Evolutionary conservation across 768 basidiomycete genomes (phyloP).

Genomic region (Cubamyces sp.): DNA sequence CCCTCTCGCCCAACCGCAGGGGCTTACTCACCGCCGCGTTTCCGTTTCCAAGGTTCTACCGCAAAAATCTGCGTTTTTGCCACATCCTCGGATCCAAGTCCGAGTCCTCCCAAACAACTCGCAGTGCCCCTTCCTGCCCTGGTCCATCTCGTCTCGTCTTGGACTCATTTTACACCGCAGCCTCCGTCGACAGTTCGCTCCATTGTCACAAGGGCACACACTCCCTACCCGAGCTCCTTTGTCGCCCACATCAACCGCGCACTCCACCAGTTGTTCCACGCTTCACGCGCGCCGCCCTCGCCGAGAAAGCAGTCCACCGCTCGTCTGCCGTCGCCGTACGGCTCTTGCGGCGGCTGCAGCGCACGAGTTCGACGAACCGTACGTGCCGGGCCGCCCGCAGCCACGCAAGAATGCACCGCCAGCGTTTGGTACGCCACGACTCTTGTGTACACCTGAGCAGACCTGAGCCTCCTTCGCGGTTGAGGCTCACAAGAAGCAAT

Average conservation of each 20-base stretch:
- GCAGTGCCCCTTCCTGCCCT: neutral
- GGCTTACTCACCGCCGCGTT: too few relatives aligned
- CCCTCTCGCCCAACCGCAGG: neutral
- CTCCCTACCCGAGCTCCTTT: too few relatives aligned
- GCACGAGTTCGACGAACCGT: neutral
- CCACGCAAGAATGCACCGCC: neutral
- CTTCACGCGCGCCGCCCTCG: neutral
- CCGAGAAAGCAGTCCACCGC: neutral
- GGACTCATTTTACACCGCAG: neutral
- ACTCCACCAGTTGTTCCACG: slow-evolving; percentile 1
- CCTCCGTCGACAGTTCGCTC: neutral
- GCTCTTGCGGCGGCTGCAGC: neutral
- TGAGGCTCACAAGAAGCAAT: neutral
- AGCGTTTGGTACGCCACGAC: neutral
- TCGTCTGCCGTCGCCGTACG: neutral
- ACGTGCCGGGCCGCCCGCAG: neutral
- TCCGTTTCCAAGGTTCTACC: too few relatives aligned
- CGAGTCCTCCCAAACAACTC: too few relatives aligned
- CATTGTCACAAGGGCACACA: neutral
- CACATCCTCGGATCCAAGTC: too few relatives aligned
- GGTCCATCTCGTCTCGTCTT: neutral
- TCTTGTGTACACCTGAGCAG: neutral
- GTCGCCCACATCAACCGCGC: slow-evolving; percentile 2
- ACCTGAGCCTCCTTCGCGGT: neutral
- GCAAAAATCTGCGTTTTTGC: too few relatives aligned